These are phyloP conservation scores for Debaryomyces tyrocola DNA, from an alignment of 805 yeast genomes.

Conservation along the genomic window DNA sequence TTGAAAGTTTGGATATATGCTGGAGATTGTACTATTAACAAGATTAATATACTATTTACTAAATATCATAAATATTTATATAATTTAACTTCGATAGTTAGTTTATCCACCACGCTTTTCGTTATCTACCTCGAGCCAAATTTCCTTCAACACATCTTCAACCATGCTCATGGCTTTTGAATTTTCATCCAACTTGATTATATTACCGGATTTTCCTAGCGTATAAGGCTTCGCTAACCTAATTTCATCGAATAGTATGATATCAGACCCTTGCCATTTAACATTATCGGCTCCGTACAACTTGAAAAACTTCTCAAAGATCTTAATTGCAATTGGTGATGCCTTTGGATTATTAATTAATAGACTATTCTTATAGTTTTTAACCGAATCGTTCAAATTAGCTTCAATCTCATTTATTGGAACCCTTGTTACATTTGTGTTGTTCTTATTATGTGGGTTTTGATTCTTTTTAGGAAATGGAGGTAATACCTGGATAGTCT, in stretches of 20 bases:
- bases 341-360: conserved; percentile 14
- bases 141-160: conserved; percentile 22
- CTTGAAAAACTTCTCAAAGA: conserved; percentile 18
- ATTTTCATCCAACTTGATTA: conserved; percentile 16
- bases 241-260: conserved; percentile 36
- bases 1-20: conserved; percentile 48
- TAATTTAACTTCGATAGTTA: background rate
- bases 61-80: background rate
- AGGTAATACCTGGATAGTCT: conserved; percentile 43
- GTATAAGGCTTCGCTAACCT: conserved; percentile 40
- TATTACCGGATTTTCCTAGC: conserved; percentile 26
- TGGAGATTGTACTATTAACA: conserved; percentile 23
- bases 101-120: conserved; percentile 26
- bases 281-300: conserved; percentile 24
- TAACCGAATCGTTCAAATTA: conserved; percentile 17
- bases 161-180: conserved; percentile 22
- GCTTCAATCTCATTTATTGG: conserved; percentile 19
- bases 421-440: conserved; percentile 14
- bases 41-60: background rate
- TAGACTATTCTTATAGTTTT: conserved; percentile 22
- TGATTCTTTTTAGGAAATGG: conserved; percentile 14
- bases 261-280: conserved; percentile 31
- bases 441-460: background rate
- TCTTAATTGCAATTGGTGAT: conserved; percentile 11
- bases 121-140: conserved; percentile 28